phyloP scores from a whole-genome alignment of 208 protist species.

The Tritrichomonas foetus region DNA sequence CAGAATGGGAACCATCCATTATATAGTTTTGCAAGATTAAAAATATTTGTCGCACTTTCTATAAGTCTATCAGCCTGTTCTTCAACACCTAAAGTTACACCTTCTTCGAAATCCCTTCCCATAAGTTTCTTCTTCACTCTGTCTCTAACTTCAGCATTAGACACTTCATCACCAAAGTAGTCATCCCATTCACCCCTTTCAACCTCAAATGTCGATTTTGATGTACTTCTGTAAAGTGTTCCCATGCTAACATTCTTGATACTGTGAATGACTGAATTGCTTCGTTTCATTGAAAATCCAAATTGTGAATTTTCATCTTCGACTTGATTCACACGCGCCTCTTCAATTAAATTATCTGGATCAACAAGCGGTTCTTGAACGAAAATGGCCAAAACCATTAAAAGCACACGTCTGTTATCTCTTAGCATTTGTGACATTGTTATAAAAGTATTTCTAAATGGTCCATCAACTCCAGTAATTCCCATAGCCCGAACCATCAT shows the following conservation, averaged over 20 bases:
- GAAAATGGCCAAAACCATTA: background rate
- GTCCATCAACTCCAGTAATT: background rate
- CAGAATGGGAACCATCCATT: conserved; percentile 18
- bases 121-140: background rate
- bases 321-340: too few relatives aligned
- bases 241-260: too few relatives aligned
- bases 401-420: conserved; percentile 34
- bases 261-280: too few relatives aligned
- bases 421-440: conserved; percentile 44
- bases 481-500: conserved; percentile 12
- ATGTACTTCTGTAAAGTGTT: background rate
- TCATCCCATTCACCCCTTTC: background rate
- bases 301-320: too few relatives aligned
- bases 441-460: background rate
- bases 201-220: too few relatives aligned
- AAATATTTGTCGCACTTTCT: background rate
- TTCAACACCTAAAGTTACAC: background rate
- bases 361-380: conserved; percentile 25
- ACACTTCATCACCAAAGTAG: background rate
- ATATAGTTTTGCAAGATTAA: background rate
- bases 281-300: too few relatives aligned
- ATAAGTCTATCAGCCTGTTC: background rate
- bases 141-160: background rate
- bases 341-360: background rate
- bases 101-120: background rate